Conservation (phyloP, 2,329 filamentous ascomycete species). For the Catunica adiposa region DNA sequence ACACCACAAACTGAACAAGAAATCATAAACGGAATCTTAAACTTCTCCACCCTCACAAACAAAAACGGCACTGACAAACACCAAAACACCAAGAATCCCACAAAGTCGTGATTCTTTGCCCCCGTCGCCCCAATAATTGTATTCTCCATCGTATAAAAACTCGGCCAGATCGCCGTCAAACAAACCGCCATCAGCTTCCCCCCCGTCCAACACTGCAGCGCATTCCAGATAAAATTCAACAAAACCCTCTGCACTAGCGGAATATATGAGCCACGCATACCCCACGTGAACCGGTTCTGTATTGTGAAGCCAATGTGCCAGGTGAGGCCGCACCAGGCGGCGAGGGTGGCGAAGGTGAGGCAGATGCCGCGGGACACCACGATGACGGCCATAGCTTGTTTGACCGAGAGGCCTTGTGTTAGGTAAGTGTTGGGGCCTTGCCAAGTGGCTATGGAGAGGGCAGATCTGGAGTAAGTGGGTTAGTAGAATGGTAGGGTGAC, state of each 20-base stretch:
- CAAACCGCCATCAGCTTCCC: slow-evolving; percentile 20
- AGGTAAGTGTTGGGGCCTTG: slow-evolving; percentile 31
- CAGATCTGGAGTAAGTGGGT: slow-evolving; percentile 14
- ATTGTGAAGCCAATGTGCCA: slow-evolving; percentile 36
- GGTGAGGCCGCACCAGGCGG: slow-evolving; percentile 30
- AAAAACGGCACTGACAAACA: slow-evolving; percentile 31
- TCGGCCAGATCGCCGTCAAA: slow-evolving; percentile 30
- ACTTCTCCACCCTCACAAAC: slow-evolving; percentile 32
- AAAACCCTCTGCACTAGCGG: slow-evolving; percentile 30
- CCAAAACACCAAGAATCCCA: slow-evolving; percentile 37
- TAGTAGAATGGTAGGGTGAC: background rate
- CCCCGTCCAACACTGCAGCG: slow-evolving; percentile 24
- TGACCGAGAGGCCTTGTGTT: slow-evolving; percentile 30
- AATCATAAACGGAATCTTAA: slow-evolving; percentile 30
- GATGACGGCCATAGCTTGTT: slow-evolving; percentile 31
- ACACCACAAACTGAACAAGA: slow-evolving; percentile 27
- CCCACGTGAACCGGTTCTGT: slow-evolving; percentile 34
- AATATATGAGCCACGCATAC: slow-evolving; percentile 31
- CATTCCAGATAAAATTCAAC: slow-evolving; percentile 35
- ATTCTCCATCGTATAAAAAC: slow-evolving; percentile 28
- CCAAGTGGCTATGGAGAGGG: slow-evolving; percentile 28
- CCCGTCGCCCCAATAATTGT: slow-evolving; percentile 26
- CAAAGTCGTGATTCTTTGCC: slow-evolving; percentile 26
- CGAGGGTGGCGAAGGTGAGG: slow-evolving; percentile 26
- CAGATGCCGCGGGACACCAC: slow-evolving; percentile 27